Percentiles rank a stretch among this genome's conserved stretches.
phyloP scores from a whole-genome alignment of 345 rosid genomes.

The Brassica rapa region DNA sequence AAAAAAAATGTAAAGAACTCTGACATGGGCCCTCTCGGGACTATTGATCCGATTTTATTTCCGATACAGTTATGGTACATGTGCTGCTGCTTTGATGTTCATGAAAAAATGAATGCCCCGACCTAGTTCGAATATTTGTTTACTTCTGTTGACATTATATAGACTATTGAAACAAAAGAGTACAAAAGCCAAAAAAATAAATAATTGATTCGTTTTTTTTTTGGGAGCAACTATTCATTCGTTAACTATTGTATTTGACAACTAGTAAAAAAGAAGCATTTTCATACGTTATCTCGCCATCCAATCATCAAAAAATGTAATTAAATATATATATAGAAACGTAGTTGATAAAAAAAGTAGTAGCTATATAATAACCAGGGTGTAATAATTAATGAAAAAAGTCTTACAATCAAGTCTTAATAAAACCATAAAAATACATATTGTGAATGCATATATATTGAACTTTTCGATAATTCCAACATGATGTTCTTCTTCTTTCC shows the following conservation, averaged over 20 bases:
- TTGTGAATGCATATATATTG: neutral
- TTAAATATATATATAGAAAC: too few relatives aligned
- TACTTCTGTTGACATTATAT: neutral
- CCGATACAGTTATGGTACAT: too few relatives aligned
- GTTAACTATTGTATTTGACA: neutral
- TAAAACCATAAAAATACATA: neutral
- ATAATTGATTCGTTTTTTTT: neutral
- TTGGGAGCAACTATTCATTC: too few relatives aligned
- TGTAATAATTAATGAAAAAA: neutral
- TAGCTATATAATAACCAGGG: neutral
- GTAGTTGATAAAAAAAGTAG: too few relatives aligned
- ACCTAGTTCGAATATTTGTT: neutral
- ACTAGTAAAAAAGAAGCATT: neutral
- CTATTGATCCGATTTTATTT: neutral
- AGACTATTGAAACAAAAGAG: neutral
- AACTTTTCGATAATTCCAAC: neutral
- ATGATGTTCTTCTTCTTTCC: neutral
- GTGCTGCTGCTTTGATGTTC: neutral
- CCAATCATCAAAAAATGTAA: neutral
- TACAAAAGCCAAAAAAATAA: neutral
- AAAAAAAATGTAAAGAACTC: constrained; percentile 1
- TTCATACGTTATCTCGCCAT: neutral
- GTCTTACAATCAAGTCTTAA: neutral
- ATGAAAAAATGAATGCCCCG: neutral
- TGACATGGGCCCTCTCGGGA: constrained; percentile 7